Conservation (phyloP, 768 basidiomycete genomes). For the Hydnum rufescens region DNA sequence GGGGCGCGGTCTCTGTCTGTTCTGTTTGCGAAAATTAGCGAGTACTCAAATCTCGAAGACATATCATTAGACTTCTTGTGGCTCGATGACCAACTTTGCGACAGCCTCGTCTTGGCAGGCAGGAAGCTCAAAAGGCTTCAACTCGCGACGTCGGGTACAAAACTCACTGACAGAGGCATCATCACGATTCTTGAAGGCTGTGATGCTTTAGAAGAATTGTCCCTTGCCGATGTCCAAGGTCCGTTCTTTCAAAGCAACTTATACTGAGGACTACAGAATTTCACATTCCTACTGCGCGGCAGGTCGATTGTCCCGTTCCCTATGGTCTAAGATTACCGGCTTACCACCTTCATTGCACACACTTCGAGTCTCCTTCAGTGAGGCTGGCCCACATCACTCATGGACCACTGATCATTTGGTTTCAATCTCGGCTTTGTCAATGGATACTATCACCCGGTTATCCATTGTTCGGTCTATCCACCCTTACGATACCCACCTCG, state of each 20-base stretch:
- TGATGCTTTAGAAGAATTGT: slow-evolving; percentile 18
- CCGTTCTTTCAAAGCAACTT: neutral
- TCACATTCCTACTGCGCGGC: neutral
- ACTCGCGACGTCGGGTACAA: slow-evolving; percentile 22
- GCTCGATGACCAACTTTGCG: slow-evolving; percentile 23
- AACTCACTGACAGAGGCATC: slow-evolving; percentile 21
- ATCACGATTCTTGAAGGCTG: slow-evolving; percentile 19
- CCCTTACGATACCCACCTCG: slow-evolving; percentile 13
- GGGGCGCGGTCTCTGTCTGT: slow-evolving; percentile 18
- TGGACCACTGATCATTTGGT: slow-evolving; percentile 23
- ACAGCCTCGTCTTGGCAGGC: slow-evolving; percentile 19
- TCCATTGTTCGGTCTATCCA: slow-evolving; percentile 16
- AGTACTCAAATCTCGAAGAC: slow-evolving; percentile 18
- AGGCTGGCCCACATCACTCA: slow-evolving; percentile 22
- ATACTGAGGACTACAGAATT: neutral
- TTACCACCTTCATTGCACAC: slow-evolving; percentile 16
- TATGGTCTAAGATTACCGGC: slow-evolving; percentile 19
- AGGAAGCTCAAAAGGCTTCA: slow-evolving; percentile 16
- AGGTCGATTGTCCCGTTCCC: slow-evolving; percentile 21
- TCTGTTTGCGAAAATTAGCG: slow-evolving; percentile 15
- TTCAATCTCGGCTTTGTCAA: slow-evolving; percentile 18
- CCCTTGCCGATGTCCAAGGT: slow-evolving; percentile 24
- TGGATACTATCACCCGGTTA: slow-evolving; percentile 15
- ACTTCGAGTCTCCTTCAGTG: slow-evolving; percentile 17
- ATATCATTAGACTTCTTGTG: slow-evolving; percentile 22